Conservation (phyloP, 768 basidiomycete genomes). For the Podaxis sp. region DNA sequence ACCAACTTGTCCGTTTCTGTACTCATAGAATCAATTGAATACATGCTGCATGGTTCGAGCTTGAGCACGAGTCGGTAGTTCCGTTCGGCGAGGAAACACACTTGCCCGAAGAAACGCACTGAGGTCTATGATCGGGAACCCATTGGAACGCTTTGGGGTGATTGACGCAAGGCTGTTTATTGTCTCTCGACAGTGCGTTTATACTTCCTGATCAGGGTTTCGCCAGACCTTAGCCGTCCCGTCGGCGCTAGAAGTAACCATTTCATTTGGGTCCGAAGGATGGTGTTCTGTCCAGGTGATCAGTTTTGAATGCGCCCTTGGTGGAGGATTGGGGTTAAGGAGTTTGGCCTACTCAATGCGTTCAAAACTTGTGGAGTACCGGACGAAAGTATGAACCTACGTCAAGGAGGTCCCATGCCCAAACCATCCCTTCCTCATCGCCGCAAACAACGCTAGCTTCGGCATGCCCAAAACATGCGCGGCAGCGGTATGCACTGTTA, state of each 20-base stretch:
- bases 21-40: conserved; percentile 1
- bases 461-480: conserved; percentile 77
- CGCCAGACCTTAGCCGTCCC: conserved; percentile 92
- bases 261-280: conserved; percentile 75
- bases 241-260: conserved; percentile 89
- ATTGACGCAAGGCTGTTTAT: neutral
- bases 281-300: conserved; percentile 94
- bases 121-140: neutral
- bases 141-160: neutral
- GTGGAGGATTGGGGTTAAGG: conserved; percentile 70
- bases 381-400: conserved; percentile 38
- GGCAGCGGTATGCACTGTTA: conserved; percentile 74
- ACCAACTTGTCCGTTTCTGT: conserved; percentile 1
- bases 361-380: conserved; percentile 6
- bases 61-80: neutral
- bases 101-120: neutral
- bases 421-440: conserved; percentile 86
- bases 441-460: conserved; percentile 84
- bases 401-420: conserved; percentile 93
- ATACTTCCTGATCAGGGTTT: conserved; percentile 30
- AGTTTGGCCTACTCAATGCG: conserved; percentile 56
- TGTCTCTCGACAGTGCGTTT: neutral
- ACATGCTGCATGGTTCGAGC: neutral
- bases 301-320: conserved; percentile 75
- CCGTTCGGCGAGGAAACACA: neutral